Evolutionary conservation across 2,329 filamentous ascomycete genomes (phyloP), one percentile per base, ranked within the genome.

Genomic region (Aureobasidium lini): DNA sequence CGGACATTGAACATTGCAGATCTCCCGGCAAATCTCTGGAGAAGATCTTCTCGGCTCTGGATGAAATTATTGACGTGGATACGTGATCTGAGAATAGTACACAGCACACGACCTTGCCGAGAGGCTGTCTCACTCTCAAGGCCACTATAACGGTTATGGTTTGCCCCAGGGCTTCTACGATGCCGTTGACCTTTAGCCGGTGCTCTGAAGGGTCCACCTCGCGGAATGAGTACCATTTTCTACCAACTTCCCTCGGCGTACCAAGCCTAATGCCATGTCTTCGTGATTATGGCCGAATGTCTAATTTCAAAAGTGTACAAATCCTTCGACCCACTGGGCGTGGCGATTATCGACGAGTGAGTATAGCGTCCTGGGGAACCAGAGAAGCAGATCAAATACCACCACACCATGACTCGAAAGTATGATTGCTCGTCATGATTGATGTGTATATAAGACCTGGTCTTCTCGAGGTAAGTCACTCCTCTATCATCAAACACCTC

Each of bases 181-280:
- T 57, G 42, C 54, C 54, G 54, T 32, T 57, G 54, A 57, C 47
- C 54, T 34, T 28, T 40, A 57, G 31, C 18, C 36, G 2, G 28
- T n/a, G 23, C 6, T 40, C 42, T 18, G 23, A 43, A 46, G 52
- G 52, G 31, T 47, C 32, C 53, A 47, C 42, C 43, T 44, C 40
- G 15, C 47, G 50, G 40, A 23, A 61, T 54, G 54, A 57, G 40
- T 16, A 42, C 57, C 59, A 47, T 59, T 29, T 42, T 64, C 50
- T 54, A 48, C 43, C 40, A 37, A 32, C 31, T 11, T 31, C 29
- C 8, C 52, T 44, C 52, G 52, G 40, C 18, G 16, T 40, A 46
- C 37, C 37, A 37, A 46, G 32, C 18, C 16, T 28, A 16, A 15
- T 8, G 13, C 13, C 5, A 11, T 28, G 18, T 18, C n/a, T 29